Evolutionary conservation across 2,329 filamentous ascomycete genomes (phyloP).

Genomic region (Curvularia eragrostidis): DNA sequence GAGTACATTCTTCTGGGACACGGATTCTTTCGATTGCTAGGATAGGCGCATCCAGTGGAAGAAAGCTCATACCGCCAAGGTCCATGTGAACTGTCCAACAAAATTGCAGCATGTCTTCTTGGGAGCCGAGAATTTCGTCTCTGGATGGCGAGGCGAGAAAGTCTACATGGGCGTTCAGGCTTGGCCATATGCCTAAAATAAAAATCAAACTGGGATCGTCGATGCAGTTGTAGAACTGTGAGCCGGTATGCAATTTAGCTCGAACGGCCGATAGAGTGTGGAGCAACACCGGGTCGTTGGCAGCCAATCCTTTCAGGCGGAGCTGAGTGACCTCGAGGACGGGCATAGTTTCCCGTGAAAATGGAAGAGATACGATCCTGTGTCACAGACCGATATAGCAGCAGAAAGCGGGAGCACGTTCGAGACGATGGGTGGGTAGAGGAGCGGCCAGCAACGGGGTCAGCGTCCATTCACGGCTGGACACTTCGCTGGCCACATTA

Average conservation of each 20-base stretch:
- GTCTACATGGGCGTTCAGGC: slow-evolving; percentile 34
- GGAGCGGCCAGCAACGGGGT: not conserved
- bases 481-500: slow-evolving; percentile 1
- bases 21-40: slow-evolving; percentile 32
- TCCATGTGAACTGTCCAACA: slow-evolving; percentile 39
- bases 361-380: slow-evolving; percentile 26
- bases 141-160: slow-evolving; percentile 39
- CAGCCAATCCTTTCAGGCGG: slow-evolving; percentile 30
- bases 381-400: slow-evolving; percentile 37
- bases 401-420: slow-evolving; percentile 14
- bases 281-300: slow-evolving; percentile 31
- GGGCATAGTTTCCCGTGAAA: slow-evolving; percentile 29
- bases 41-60: slow-evolving; percentile 36
- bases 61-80: slow-evolving; percentile 27
- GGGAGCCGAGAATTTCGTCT: slow-evolving; percentile 36
- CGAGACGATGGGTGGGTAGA: not conserved
- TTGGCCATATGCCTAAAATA: slow-evolving; percentile 44
- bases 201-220: slow-evolving; percentile 38
- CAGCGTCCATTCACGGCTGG: not conserved
- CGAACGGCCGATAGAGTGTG: slow-evolving; percentile 40
- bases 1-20: slow-evolving; percentile 20
- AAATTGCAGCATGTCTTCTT: slow-evolving; percentile 41
- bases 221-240: slow-evolving; percentile 40
- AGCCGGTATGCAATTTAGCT: slow-evolving; percentile 34
- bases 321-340: slow-evolving; percentile 41